Base-by-base conservation (phyloP, 148 eudicot species). In the Rhododendron kiyosumense region DNA sequence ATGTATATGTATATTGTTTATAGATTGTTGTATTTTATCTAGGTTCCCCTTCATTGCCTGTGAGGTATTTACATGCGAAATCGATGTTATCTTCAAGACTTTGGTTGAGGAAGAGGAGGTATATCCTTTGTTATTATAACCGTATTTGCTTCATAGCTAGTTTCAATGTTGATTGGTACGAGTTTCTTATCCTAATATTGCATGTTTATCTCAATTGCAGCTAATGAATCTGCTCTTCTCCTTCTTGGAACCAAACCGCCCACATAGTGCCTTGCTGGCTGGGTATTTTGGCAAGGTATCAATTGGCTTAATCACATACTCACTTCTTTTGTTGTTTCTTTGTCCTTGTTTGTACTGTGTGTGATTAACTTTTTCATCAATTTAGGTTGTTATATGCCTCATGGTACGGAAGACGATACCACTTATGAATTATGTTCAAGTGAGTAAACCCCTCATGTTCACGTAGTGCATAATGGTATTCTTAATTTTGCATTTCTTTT, bases 21-120 rank as follows among this genome's bases (percentile, higher is more conserved):
- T 52, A 57, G 24, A 49, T 30, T 22, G 18, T 85, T 80, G 85
- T 51, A 77, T 86, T 28, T 85, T 74, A 38, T 85, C 79, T 88
- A 97, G 99, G 98, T 95, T 97, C 85, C 99, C 98, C 2, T 96
- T 95, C 84, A 91, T 96, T 54, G 96, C 99, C 24, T 95, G 98
- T 74, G 99, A 96, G 92, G 90, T 97, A 84, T 95, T 97, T 92
- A 94, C 98, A 22, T 97, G 99, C 86, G 99, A 97, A 90, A 97
- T 97, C 63, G 99, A 97, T 93, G 99, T 95, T 84, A 95, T 97
- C 86, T 88, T 97, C 88, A 93, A 97, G 92, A 94, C 98, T 59
- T 89, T 97, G 85, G 99, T 97, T 84, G 98, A 97, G 86, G 99
- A 95, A 83, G 98, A 95, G 87, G 98, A 95, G 99, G 99, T 94